Base-by-base conservation (phyloP, 208 protist genomes). In the Giardia muris region DNA sequence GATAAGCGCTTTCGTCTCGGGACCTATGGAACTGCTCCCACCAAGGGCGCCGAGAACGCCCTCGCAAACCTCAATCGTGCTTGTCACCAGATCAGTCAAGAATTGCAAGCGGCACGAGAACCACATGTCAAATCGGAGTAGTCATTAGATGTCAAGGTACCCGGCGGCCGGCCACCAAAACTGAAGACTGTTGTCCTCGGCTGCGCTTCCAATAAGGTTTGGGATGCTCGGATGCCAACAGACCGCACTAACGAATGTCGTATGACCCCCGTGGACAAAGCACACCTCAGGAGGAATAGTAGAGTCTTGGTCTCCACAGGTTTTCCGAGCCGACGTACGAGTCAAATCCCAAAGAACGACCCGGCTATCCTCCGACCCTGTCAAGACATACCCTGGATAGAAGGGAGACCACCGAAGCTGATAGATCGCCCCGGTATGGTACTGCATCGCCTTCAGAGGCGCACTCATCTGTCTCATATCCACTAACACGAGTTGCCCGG, bases 201-300 rank as follows among this genome's bases (percentile, higher is more conserved):
- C 87, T n/a, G 45, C 87, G 87, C 87, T 90, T 3, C 87, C 87
- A 47, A 90, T 90, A 22, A 90, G 48, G 45, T 90, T 90, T 2
- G 87, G 87, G 43, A 90, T 90, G 2, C 4, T 4, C 2, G 87
- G 87, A 45, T 90, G 87, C 42, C n/a, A 90, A 2, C 2, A 0
- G n/a, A 2, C 1, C 46, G n/a, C 87, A 2, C 2, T 47, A 10
- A 90, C n/a, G 10, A 2, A 2, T 1, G 1, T 47, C 2, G 87
- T 90, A 46, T 90, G 87, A 22, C 87, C 87, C 19, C 1, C 10
- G n/a, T 90, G 87, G 1, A 90, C 45, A 46, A 90, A 90, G 48
- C 19, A 1, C 2, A 47, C 2, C 30, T 90, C 87, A 1, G 1
- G 1, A 46, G 2, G 2, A 1, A 90, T n/a, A 4, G 4, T 43